Evolutionary conservation across 345 rosid species (phyloP), one percentile per base, ranked within the genome.

Genomic region (Nasturtium officinale): DNA sequence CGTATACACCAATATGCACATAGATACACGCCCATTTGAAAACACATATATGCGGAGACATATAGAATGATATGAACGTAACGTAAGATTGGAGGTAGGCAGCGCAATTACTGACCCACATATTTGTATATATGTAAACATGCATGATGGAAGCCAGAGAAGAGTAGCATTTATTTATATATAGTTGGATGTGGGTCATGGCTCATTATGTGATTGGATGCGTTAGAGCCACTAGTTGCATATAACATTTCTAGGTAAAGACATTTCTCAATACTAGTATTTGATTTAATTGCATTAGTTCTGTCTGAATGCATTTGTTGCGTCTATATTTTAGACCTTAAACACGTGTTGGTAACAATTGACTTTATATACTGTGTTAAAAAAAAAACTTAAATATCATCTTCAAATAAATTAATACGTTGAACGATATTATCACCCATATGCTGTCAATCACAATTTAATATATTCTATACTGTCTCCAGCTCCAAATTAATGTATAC

Each of bases 101-200:
- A 43, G 66, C 23, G 40, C 68, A 67, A 52, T 60, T 42, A 52
- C 23, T 59, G 69, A 60, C 69, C 56, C 74, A 67, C 63, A 60
- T 67, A 59, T 67, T 66, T 67, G 78, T 74, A 35, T 74, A 38
- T 45, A 65, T 26, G 55, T n/a, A 48, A 17, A 67, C 55, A 59
- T 68, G 17, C n/a, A 61, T 75, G 48, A 76, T 76, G 75, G 70
- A 38, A 61, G 75, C 61, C 79, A 76, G 74, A 68, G 58, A 43
- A 46, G 65, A 61, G 30, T 67, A 29, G 70, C 70, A 69, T 76
- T 68, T 61, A 61, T 33, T 23, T 61, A 15, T 29, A 52, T 59
- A 32, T 68, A 69, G 57, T 61, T 76, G 75, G 69, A 69, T 17
- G 79, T 76, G 75, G 79, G 79, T 45, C 79, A 76, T 69, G 15